Evolutionary conservation across 106 monocot species (phyloP).

Genomic region (Gastrodia elata): DNA sequence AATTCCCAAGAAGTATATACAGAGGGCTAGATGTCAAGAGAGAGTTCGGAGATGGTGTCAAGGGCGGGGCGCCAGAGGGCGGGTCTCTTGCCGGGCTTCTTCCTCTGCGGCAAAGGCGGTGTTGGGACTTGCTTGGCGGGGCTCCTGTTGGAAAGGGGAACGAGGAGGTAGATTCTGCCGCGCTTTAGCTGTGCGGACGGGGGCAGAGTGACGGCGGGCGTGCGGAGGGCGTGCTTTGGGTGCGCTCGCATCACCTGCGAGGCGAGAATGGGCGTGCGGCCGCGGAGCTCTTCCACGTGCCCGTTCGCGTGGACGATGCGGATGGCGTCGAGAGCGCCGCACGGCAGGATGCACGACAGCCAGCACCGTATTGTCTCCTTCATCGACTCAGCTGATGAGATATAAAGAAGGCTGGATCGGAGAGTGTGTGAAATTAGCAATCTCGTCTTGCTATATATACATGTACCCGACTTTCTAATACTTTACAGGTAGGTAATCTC

Average conservation of each 20-base stretch:
- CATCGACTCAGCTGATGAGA: too few species aligned
- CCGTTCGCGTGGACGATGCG: slow-evolving; percentile 87
- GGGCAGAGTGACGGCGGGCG: slow-evolving; percentile 46
- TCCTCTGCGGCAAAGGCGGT: slow-evolving; percentile 27
- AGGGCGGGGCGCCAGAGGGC: slow-evolving; percentile 84
- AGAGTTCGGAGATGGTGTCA: slow-evolving; percentile 74
- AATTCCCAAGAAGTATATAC: too few species aligned
- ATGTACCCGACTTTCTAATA: too few species aligned
- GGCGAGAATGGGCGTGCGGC: slow-evolving; percentile 42
- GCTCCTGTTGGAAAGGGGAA: slow-evolving; percentile 33
- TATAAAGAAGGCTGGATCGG: too few species aligned
- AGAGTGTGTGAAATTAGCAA: too few species aligned
- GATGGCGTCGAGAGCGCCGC: slow-evolving; percentile 86
- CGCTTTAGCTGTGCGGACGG: slow-evolving; percentile 68
- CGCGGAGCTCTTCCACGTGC: slow-evolving; percentile 75
- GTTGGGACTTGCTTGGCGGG: slow-evolving; percentile 42
- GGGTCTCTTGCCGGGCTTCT: slow-evolving; percentile 52
- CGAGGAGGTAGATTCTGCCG: slow-evolving; percentile 88
- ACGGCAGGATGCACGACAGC: slow-evolving; percentile 94
- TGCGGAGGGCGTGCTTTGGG: slow-evolving; percentile 82
- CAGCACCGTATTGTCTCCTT: slow-evolving; percentile 81
- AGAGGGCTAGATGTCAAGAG: background rate
- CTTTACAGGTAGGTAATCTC: too few species aligned
- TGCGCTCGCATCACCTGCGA: slow-evolving; percentile 59
- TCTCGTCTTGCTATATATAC: too few species aligned